Evolutionary conservation across 164 flowering plant genomes (phyloP).

Genomic region (Taxillus chinensis): DNA sequence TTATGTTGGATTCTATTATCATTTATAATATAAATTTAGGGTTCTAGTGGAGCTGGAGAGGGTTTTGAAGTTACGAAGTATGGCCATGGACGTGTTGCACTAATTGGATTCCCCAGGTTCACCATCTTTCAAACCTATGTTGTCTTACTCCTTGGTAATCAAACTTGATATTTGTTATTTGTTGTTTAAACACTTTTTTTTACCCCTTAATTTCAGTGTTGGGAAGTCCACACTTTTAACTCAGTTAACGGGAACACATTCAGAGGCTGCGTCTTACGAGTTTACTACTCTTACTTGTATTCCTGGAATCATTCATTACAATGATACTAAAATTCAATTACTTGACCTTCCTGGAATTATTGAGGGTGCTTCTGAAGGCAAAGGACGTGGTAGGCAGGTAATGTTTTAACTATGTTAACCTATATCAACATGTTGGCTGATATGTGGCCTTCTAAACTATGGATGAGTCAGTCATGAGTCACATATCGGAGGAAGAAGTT

Average conservation of each 20-base stretch:
- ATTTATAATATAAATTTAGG: conserved; percentile 31
- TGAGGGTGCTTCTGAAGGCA: conserved; percentile 99
- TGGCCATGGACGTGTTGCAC: conserved; percentile 98
- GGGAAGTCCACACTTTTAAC: conserved; percentile 98
- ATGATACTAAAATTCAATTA: conserved; percentile 94
- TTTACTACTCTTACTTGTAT: conserved; percentile 99
- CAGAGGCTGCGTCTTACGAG: conserved; percentile 99
- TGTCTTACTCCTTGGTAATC: not conserved
- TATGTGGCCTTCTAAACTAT: not conserved
- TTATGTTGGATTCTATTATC: not conserved
- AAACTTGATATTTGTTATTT: too few species aligned
- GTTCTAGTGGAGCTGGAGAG: conserved; percentile 95
- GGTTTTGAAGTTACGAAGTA: conserved; percentile 99
- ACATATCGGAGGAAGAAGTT: too few species aligned
- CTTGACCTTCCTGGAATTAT: conserved; percentile 99
- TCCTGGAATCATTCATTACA: conserved; percentile 96
- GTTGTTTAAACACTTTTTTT: not conserved
- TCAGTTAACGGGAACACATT: conserved; percentile 86
- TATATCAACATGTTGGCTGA: not conserved
- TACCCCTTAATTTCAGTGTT: conserved; percentile 43
- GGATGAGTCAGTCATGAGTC: too few species aligned
- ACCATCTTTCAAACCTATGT: not conserved
- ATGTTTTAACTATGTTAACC: not conserved
- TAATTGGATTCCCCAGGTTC: conserved; percentile 98
- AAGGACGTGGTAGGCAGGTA: conserved; percentile 99